phyloP scores from a whole-genome alignment of 164 flowering plant genomes.

The Aristolochia californica region DNA sequence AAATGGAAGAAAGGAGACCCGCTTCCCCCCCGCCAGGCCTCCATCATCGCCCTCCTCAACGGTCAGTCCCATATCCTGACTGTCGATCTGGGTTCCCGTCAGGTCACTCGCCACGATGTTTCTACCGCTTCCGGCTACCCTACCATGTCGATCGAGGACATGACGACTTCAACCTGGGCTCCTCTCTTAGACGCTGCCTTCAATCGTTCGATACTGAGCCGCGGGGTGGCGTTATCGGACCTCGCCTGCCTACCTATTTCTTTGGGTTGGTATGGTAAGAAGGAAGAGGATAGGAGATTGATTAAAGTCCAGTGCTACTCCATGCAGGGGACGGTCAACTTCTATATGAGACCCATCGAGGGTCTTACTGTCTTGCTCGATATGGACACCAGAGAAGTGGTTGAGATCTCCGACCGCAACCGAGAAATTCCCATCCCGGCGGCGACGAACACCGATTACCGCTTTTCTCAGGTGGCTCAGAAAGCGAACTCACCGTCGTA shows the following conservation, averaged over 20 bases:
- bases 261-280: slow-evolving; percentile 65
- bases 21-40: slow-evolving; percentile 52
- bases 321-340: slow-evolving; percentile 58
- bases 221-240: slow-evolving; percentile 60
- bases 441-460: slow-evolving; percentile 63
- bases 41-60: slow-evolving; percentile 37
- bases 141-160: slow-evolving; percentile 77
- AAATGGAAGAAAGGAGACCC: slow-evolving; percentile 54
- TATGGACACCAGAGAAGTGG: slow-evolving; percentile 55
- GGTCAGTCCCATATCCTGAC: slow-evolving; percentile 36
- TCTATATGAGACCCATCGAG: slow-evolving; percentile 95
- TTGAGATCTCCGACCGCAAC: slow-evolving; percentile 50
- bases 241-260: slow-evolving; percentile 75
- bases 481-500: background rate
- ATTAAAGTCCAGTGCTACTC: slow-evolving; percentile 85
- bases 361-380: slow-evolving; percentile 73
- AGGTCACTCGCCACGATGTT: slow-evolving; percentile 24
- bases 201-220: slow-evolving; percentile 53
- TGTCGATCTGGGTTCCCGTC: slow-evolving; percentile 36
- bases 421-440: slow-evolving; percentile 52
- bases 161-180: slow-evolving; percentile 43
- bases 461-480: slow-evolving; percentile 19
- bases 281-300: slow-evolving; percentile 57
- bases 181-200: slow-evolving; percentile 47
- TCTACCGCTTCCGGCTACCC: slow-evolving; percentile 55